Evolutionary conservation across 257 asterid genomes (phyloP), one percentile per base, ranked within the genome.

Genomic region (Solanum tarapatanum): DNA sequence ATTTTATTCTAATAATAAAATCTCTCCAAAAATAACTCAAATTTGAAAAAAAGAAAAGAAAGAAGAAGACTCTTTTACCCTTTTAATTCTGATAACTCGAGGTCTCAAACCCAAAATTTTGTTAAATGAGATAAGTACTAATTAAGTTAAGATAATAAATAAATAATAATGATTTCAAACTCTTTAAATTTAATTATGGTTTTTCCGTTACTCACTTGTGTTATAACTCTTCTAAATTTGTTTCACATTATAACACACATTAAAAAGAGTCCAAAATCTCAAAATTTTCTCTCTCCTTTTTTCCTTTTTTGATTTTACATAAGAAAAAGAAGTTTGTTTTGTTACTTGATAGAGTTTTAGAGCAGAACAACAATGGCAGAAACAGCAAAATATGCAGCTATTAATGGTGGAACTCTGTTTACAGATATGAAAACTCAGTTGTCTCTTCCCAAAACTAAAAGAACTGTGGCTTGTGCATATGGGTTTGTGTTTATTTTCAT

Each of bases 351-450:
- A 36, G 28, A 75, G 48, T 13, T 73, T 73, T 5, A 45, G 8
- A 74, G 51, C 26, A 28, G 16, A 43, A 14, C 26, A 48, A 6
- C 48, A 77, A 96, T 96, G 98, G 95, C 95, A 45, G 98, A 90
- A 84, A 84, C 90, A 58, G 86, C 94, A 11, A 94, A 96, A 89
- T 94, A 92, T 85, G 90, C 90, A 39, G 93, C 96, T 60, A 90
- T 93, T 43, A 92, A 89, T 70, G 94, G 94, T 75, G 93, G 95
- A 55, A 90, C 69, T 51, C 23, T 93, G 84, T 70, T 93, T 86
- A 92, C 98, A 70, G 93, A 94, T 89, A 55, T 93, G 83, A 95
- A 91, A 87, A n/a, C 91, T 88, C 94, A 95, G 32, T 90, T 95
- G 26, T 82, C 93, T 11, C 30, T 91, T 23, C 26, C 88, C 39